phyloP scores from a whole-genome alignment of 2,329 filamentous ascomycete genomes.

The Cercospora nicotianae region DNA sequence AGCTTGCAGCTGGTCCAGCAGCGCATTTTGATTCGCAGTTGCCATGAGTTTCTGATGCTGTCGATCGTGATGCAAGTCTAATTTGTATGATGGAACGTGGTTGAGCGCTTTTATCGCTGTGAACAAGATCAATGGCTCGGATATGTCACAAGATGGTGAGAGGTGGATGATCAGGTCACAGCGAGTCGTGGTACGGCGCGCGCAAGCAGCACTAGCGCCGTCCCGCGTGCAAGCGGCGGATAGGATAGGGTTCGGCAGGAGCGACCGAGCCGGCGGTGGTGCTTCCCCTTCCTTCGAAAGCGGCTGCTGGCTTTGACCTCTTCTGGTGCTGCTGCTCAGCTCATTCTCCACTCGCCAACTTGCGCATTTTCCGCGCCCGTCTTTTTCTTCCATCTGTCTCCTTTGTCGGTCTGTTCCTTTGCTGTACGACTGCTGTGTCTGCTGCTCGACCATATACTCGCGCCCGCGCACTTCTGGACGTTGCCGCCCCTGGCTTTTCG shows the following conservation, averaged over 20 bases:
- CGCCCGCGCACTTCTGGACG: conserved; percentile 1
- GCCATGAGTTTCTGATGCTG: conserved; percentile 17
- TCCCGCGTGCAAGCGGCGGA: not conserved
- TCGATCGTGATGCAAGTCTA: not conserved
- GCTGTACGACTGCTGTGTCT: conserved; percentile 11
- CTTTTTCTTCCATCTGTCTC: conserved; percentile 11
- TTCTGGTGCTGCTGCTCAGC: conserved; percentile 1
- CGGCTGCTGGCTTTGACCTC: conserved; percentile 1
- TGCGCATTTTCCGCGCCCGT: conserved; percentile 6
- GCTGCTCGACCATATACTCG: conserved; percentile 3
- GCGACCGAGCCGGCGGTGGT: not conserved
- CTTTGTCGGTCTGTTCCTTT: conserved; percentile 17
- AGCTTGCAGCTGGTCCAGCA: conserved; percentile 48
- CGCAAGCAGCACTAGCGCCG: not conserved
- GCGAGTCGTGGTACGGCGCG: not conserved
- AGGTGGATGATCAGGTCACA: not conserved
- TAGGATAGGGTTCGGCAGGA: conserved; percentile 6
- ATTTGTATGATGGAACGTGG: not conserved
- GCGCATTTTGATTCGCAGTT: conserved; percentile 21
- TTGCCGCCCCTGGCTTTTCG: not conserved
- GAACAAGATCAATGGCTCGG: not conserved
- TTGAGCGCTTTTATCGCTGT: not conserved
- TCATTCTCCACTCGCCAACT: conserved; percentile 6
- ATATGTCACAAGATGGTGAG: not conserved
- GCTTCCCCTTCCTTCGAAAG: not conserved